A percentile compares a stretch with the other conserved stretches of the same genome.
Evolutionary conservation across 805 yeast species (phyloP).

Genomic region (Candida takata): DNA sequence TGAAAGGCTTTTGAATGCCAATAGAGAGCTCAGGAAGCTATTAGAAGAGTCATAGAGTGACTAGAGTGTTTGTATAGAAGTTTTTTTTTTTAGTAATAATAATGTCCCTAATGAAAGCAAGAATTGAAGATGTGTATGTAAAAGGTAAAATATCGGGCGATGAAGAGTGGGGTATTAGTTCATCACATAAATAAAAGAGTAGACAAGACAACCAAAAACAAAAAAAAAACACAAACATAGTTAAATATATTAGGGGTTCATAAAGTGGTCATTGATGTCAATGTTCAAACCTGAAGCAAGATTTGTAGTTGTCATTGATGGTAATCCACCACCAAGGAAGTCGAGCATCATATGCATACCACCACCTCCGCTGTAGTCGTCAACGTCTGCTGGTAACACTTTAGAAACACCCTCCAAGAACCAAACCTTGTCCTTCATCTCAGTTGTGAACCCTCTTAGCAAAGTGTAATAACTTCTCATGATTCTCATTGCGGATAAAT

Average conservation of each 20-base stretch:
- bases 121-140: too few relatives aligned
- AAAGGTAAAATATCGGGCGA: too few relatives aligned
- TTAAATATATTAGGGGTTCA: slow-evolving; percentile 5
- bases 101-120: too few relatives aligned
- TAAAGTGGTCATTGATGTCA: slow-evolving; percentile 23
- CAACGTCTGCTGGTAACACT: slow-evolving; percentile 87
- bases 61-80: too few relatives aligned
- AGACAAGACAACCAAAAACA: too few relatives aligned
- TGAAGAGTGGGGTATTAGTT: too few relatives aligned
- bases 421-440: slow-evolving; percentile 89
- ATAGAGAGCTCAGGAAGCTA: slow-evolving; percentile 12
- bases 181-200: too few relatives aligned
- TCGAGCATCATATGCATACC: slow-evolving; percentile 92
- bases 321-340: slow-evolving; percentile 65
- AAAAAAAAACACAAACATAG: too few relatives aligned
- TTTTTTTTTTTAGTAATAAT: too few relatives aligned
- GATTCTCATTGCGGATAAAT: slow-evolving; percentile 80
- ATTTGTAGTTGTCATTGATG: slow-evolving; percentile 39
- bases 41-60: slow-evolving; percentile 1
- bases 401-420: slow-evolving; percentile 86
- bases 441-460: slow-evolving; percentile 73
- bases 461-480: slow-evolving; percentile 84
- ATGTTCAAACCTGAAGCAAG: slow-evolving; percentile 24
- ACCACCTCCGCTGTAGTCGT: slow-evolving; percentile 84
- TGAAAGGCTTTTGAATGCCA: slow-evolving; percentile 10